Evolutionary conservation across 148 eudicot species (phyloP).

Genomic region (Amaranthus hypochondriacus): DNA sequence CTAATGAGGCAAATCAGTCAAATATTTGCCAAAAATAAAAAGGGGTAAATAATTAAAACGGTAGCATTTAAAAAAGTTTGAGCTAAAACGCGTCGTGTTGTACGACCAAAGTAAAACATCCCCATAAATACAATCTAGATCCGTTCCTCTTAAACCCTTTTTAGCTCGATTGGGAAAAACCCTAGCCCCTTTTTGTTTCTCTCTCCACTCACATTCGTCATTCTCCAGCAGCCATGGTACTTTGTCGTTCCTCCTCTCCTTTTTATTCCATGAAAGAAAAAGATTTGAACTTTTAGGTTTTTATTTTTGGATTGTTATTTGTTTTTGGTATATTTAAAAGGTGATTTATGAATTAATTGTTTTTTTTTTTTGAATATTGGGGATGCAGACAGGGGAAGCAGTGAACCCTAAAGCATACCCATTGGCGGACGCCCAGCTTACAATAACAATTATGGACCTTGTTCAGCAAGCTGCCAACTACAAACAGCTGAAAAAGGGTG

Average conservation of each 20-base stretch:
- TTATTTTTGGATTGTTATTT: neutral
- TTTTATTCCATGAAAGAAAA: no score
- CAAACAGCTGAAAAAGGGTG: slow-evolving; percentile 78
- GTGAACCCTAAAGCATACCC: no score
- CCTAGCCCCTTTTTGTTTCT: slow-evolving; percentile 22
- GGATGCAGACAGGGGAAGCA: no score
- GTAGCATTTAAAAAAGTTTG: no score
- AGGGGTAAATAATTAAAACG: no score
- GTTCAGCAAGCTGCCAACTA: slow-evolving; percentile 70
- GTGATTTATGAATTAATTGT: no score
- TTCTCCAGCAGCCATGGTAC: slow-evolving; percentile 19
- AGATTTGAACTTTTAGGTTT: neutral
- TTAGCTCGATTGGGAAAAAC: slow-evolving; percentile 8
- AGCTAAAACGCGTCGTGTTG: no score
- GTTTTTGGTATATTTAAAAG: neutral
- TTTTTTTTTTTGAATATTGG: slow-evolving; percentile 22
- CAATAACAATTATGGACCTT: slow-evolving; percentile 56
- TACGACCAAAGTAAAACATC: no score
- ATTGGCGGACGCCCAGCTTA: slow-evolving; percentile 55
- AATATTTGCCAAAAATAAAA: no score
- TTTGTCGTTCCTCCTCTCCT: neutral
- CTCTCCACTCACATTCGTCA: neutral
- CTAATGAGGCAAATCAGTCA: no score
- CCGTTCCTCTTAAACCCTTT: slow-evolving; percentile 23
- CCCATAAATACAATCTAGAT: no score